A percentile compares a stretch with the other conserved stretches of the same genome.
Evolutionary conservation across 2,329 filamentous ascomycete species (phyloP).

Genomic region (Calonectria naviculata): DNA sequence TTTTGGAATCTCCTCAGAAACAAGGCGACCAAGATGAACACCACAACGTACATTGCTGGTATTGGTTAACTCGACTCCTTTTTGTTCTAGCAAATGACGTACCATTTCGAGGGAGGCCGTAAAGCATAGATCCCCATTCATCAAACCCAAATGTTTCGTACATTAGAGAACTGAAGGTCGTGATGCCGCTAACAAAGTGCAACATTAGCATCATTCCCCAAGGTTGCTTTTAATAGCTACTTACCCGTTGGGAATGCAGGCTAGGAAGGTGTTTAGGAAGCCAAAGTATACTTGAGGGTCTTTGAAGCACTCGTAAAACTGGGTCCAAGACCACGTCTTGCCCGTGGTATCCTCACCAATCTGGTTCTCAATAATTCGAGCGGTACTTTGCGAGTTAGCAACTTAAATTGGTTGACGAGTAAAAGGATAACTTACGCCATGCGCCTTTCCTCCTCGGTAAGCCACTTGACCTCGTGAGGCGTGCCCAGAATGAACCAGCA

Average conservation of each 20-base stretch:
- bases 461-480: background rate
- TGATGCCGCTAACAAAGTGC: background rate
- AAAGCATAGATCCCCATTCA: background rate
- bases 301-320: background rate
- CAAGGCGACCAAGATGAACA: background rate
- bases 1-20: background rate
- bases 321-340: background rate
- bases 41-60: background rate
- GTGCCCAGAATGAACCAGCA: background rate
- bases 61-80: background rate
- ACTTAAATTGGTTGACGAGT: no score
- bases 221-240: background rate
- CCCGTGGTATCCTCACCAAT: background rate
- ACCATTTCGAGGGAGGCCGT: background rate
- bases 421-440: background rate
- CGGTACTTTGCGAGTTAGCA: background rate
- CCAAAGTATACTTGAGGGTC: conserved; percentile 5
- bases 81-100: background rate
- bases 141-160: conserved; percentile 4
- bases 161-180: background rate
- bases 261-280: background rate
- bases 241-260: conserved; percentile 1
- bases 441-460: background rate
- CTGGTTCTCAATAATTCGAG: background rate
- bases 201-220: background rate